Conservation (phyloP, 1,284 basidiomycete species). For the Testicularia cyperi region DNA sequence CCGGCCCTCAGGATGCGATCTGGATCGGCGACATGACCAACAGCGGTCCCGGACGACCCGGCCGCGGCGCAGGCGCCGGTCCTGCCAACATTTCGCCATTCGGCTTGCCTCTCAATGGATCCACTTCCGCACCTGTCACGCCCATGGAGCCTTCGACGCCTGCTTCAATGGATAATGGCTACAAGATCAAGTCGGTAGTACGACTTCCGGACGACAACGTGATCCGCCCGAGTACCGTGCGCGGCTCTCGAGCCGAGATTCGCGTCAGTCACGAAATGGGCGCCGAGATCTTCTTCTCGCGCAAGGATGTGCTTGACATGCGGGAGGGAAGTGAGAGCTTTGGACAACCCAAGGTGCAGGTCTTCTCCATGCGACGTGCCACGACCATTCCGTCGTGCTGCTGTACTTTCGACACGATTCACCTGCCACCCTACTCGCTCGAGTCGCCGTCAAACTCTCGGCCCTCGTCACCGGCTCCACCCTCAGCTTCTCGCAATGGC, state of each 20-base stretch:
- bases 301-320: conserved; percentile 47
- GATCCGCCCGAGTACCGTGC: conserved; percentile 52
- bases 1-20: conserved; percentile 36
- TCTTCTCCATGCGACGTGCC: conserved; percentile 55
- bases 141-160: conserved; percentile 39
- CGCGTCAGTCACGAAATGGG: conserved; percentile 56
- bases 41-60: conserved; percentile 36
- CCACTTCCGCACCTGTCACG: conserved; percentile 28
- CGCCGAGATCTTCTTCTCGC: conserved; percentile 56
- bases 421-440: conserved; percentile 56
- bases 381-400: conserved; percentile 52
- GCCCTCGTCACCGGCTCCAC: conserved; percentile 44
- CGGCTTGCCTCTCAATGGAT: conserved; percentile 38
- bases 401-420: conserved; percentile 55
- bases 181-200: conserved; percentile 51
- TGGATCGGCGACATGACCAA: conserved; percentile 42
- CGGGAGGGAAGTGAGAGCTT: conserved; percentile 46
- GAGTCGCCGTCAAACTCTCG: conserved; percentile 47
- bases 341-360: conserved; percentile 56
- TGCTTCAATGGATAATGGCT: conserved; percentile 39
- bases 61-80: conserved; percentile 24
- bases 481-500: conserved; percentile 18
- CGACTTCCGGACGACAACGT: conserved; percentile 55
- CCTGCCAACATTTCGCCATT: conserved; percentile 39
- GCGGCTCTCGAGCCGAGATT: conserved; percentile 54